Evolutionary conservation across 106 monocot species (phyloP), one percentile per base, ranked within the genome.

Genomic region (Hemerocallis citrina): DNA sequence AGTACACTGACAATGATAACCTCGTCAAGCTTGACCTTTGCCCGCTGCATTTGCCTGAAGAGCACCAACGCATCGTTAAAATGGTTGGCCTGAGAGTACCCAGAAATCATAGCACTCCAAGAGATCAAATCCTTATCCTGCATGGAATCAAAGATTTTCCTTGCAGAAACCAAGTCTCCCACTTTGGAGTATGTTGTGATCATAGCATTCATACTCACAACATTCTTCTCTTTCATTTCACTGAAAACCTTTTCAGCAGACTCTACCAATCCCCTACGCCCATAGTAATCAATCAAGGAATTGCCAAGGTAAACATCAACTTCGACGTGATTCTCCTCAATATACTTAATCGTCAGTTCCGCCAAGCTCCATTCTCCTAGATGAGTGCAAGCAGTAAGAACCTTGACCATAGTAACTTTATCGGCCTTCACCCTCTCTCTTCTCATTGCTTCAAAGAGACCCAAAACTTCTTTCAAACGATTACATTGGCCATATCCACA

Each of bases 221-320:
- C 56, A 52, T 81, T 81, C 65, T 37, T 73, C 29, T 61, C 69
- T 47, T 60, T 69, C 81, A 81, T 81, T 34, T 64, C 40, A 23
- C 23, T 47, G 27, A 77, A 76, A 11, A 81, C 64, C 47, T 41
- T 69, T 8, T 55, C 44, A 37, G 81, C 81, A 1, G 41, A 58
- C 15, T 57, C 68, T 51, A 73, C 52, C 0, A 27, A 38, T 30
- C 81, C 65, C 0, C 60, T 31, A 31, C 73, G 29, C 11, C 81
- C 72, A 37, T 72, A 77, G 55, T 72, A 76, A 39, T 77, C 81
- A 32, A 81, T 73, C 54, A 81, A 22, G 21, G 81, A 76, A 58
- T 81, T 81, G 0, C 81, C 81, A 31, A 81, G 64, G 51, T 73
- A 81, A 22, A 65, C 41, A 76, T 76, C 76, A 44, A 76, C 34